These are phyloP conservation scores for Pascua sp. DNA, from an alignment of 1,284 basidiomycete species.

Conservation along the genomic window DNA sequence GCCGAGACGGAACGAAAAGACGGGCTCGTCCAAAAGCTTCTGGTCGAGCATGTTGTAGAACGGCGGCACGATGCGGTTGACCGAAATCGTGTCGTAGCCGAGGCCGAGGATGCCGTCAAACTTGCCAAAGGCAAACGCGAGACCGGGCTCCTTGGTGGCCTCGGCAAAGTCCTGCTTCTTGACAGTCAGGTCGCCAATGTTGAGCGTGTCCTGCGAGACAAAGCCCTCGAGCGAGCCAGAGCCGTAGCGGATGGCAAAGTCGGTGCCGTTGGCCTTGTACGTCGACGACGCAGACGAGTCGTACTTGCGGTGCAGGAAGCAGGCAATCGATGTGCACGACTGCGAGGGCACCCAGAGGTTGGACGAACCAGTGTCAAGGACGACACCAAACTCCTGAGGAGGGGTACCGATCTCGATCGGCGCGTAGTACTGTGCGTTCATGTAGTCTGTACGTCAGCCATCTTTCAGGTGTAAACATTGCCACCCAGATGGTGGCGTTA, in stretches of 20 bases:
- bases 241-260: constrained; percentile 92
- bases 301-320: constrained; percentile 91
- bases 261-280: constrained; percentile 86
- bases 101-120: constrained; percentile 96
- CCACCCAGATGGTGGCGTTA: too few species aligned
- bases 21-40: constrained; percentile 72
- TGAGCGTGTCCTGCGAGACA: constrained; percentile 79
- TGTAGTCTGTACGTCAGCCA: constrained; percentile 65
- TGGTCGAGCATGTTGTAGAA: constrained; percentile 93
- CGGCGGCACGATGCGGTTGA: constrained; percentile 89
- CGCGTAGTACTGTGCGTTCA: constrained; percentile 96
- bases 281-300: constrained; percentile 77
- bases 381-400: constrained; percentile 52
- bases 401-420: constrained; percentile 71
- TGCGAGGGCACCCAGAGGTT: constrained; percentile 66
- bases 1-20: constrained; percentile 95
- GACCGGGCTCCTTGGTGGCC: constrained; percentile 92
- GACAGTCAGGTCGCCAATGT: constrained; percentile 80
- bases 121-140: constrained; percentile 92
- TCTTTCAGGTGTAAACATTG: too few species aligned
- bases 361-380: constrained; percentile 69
- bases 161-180: constrained; percentile 87
- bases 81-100: constrained; percentile 88
- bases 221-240: constrained; percentile 96
- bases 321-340: constrained; percentile 90